Evolutionary conservation across 1,284 basidiomycete species (phyloP), one percentile per base, ranked within the genome.

Genomic region (Athelia psychrophila): DNA sequence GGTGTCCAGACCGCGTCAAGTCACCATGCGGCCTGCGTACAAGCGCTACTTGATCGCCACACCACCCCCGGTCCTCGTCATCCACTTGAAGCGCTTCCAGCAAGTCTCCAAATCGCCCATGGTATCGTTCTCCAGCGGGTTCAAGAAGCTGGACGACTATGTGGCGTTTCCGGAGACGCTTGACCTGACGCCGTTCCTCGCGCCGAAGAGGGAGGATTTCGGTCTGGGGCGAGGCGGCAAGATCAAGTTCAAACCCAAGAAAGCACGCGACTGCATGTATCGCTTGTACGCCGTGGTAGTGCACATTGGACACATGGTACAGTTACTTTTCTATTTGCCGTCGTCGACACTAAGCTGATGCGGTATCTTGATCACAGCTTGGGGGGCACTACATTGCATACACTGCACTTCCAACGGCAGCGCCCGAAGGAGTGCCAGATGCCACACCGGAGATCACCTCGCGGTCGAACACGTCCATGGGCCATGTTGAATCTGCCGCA

Each of bases 1-100:
- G 51, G 54, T 73, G 4, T 71, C 73, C 10, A 67, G 69, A 9
- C 72, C 80, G 2, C 84, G 87, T 56, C 84, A 84, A 44, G 79
- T 86, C 52, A 76, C 96, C 48, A 78, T 89, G 65, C 83, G 91
- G 2, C 79, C 90, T 6, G 93, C 93, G 15, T 93, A 92, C 73
- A 98, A 98, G 71, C 88, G 95, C 8, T 98, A 96, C 68, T 83
- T 98, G 54, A 91, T 98, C 61, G 83, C 88, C 3, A 81, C 80
- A 1, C 87, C 92, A 1, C 95, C 95, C 0, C 92, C 93, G 0
- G 82, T 97, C 25, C 81, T 98, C 53, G 91, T 96, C 50, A 83
- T 98, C 55, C 95, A 98, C 60, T 79, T 97, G 48, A 98, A 97
- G 73, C 81, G 95, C 30, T 98, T 98, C 74, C 92, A 95, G 68